Conservation (phyloP, 2,329 filamentous ascomycete genomes). For the Aphanoascus verrucosus region DNA sequence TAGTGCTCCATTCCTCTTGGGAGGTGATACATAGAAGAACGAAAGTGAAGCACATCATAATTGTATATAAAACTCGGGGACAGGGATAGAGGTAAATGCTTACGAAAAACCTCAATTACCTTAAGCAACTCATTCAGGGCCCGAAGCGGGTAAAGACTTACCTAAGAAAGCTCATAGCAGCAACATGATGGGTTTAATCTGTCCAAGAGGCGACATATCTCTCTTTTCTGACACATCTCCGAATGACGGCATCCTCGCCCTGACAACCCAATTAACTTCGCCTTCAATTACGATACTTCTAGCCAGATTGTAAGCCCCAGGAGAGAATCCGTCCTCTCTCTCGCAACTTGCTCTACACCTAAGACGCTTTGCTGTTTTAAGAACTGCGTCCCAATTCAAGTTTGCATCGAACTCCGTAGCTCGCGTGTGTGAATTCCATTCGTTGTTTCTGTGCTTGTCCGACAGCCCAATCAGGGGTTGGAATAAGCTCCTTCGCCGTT, state of each 20-base stretch:
- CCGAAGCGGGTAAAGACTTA: not conserved
- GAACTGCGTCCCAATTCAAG: not conserved
- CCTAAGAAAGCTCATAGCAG: conserved; percentile 6
- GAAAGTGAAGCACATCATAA: too few relatives aligned
- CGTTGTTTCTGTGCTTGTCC: not conserved
- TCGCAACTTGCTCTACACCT: conserved; percentile 1
- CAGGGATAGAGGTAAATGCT: conserved; percentile 6
- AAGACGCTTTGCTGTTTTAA: not conserved
- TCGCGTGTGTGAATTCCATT: not conserved
- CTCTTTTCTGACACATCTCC: not conserved
- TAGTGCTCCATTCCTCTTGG: too few relatives aligned
- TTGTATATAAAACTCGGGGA: conserved; percentile 9
- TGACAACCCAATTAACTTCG: conserved; percentile 6
- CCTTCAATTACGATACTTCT: conserved; percentile 5
- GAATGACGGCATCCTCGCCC: conserved; percentile 7
- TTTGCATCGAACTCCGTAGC: not conserved
- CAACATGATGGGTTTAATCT: not conserved
- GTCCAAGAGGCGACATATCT: not conserved
- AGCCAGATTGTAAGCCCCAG: conserved; percentile 5
- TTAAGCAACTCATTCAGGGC: not conserved
- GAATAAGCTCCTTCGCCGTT: not conserved
- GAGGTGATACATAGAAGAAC: too few relatives aligned
- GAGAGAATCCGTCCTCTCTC: not conserved
- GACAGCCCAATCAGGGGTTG: not conserved
- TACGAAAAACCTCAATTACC: not conserved